These are phyloP conservation scores for Dactylellina haptotyla DNA, from an alignment of 2,329 filamentous ascomycete genomes.

Conservation along the genomic window DNA sequence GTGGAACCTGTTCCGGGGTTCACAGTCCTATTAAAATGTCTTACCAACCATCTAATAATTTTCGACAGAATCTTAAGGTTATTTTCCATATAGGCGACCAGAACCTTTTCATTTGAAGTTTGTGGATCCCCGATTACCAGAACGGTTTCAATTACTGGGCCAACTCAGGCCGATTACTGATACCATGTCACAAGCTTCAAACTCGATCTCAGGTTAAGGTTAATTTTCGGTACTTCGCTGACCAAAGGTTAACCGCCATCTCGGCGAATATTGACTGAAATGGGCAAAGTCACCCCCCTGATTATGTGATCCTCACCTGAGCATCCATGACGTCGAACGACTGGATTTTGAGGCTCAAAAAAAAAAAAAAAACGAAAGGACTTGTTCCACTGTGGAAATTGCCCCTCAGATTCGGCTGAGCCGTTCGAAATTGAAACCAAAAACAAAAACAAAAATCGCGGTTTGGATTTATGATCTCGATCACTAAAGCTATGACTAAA, in stretches of 20 bases:
- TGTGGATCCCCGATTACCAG: conserved; percentile 35
- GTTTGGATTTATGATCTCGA: conserved; percentile 9
- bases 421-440: not conserved
- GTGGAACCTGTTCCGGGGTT: conserved; percentile 29
- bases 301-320: conserved; percentile 25
- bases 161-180: conserved; percentile 23
- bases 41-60: not conserved
- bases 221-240: not conserved
- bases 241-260: conserved; percentile 20
- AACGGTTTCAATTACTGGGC: conserved; percentile 11
- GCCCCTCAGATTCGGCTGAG: not conserved
- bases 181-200: not conserved
- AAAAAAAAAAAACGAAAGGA: not conserved
- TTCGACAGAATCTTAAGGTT: not conserved
- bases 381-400: not conserved
- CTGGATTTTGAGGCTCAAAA: conserved; percentile 18
- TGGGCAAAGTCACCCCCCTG: not conserved
- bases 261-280: conserved; percentile 24
- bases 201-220: conserved; percentile 3
- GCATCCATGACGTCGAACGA: conserved; percentile 10
- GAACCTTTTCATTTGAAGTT: conserved; percentile 12
- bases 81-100: conserved; percentile 8
- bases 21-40: conserved; percentile 34
- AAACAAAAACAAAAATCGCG: not conserved
- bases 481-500: conserved; percentile 25